These are phyloP conservation scores for Pseudozyma tsukubaensis DNA, from an alignment of 1,284 basidiomycete genomes.

Conservation along the genomic window DNA sequence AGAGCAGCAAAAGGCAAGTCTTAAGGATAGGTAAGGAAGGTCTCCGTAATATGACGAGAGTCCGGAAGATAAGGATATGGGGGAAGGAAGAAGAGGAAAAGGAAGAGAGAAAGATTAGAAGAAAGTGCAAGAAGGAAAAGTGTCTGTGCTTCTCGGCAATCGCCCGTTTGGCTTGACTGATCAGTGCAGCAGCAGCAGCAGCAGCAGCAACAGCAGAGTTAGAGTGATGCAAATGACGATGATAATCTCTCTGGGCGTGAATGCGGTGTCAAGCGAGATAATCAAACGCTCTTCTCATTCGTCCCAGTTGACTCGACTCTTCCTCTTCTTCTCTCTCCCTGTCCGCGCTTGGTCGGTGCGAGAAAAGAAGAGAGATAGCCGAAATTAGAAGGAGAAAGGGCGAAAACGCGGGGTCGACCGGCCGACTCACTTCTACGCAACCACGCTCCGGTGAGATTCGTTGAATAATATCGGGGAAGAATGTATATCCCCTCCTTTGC, in stretches of 20 bases:
- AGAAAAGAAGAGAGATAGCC: background rate
- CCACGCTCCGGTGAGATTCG: too few relatives aligned
- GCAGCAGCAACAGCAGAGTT: too few relatives aligned
- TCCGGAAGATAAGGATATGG: background rate
- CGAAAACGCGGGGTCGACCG: too few relatives aligned
- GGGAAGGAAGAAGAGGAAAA: background rate
- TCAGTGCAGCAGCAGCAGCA: too few relatives aligned
- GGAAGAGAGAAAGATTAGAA: background rate
- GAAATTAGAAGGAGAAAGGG: background rate
- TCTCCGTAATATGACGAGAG: background rate
- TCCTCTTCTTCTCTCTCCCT: background rate
- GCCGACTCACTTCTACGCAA: too few relatives aligned
- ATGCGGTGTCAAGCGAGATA: background rate
- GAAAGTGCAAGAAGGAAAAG: background rate
- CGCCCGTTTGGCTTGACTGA: background rate
- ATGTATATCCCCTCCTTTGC: too few relatives aligned
- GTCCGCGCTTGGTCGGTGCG: background rate
- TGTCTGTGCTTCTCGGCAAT: conserved; percentile 2
- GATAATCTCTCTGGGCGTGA: conserved; percentile 1
- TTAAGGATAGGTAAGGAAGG: too few relatives aligned
- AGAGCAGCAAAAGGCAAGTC: too few relatives aligned
- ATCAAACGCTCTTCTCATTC: background rate
- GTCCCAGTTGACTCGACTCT: background rate
- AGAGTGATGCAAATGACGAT: conserved; percentile 1
- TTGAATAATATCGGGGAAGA: too few relatives aligned